Percentiles rank a stretch among this genome's conserved stretches.
These are phyloP conservation scores for Hyaloscypha bicolor DNA, from an alignment of 495 filamentous ascomycete species.

Conservation along the genomic window DNA sequence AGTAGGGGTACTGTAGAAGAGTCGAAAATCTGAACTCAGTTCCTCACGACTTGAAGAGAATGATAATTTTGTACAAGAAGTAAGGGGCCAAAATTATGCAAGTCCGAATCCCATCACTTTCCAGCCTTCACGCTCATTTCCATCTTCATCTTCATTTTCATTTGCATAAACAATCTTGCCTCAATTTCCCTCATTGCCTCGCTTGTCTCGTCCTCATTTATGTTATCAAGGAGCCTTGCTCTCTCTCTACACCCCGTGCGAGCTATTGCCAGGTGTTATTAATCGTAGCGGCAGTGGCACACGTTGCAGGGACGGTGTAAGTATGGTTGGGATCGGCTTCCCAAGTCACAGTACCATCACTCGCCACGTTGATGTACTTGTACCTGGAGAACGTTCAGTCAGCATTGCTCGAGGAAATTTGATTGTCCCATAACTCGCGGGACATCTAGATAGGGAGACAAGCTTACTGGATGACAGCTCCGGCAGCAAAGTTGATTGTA, in stretches of 20 bases:
- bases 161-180: background rate
- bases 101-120: conserved; percentile 2
- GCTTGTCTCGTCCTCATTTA: too few relatives aligned
- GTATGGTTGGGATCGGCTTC: conserved; percentile 65
- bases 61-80: conserved; percentile 7
- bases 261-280: conserved; percentile 42
- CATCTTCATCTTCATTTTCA: background rate
- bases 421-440: background rate
- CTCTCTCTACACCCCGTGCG: background rate
- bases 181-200: background rate
- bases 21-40: too few relatives aligned
- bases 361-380: conserved; percentile 65
- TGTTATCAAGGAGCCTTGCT: too few relatives aligned
- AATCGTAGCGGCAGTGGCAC: conserved; percentile 44
- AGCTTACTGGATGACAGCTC: conserved; percentile 52
- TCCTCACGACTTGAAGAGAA: background rate
- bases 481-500: conserved; percentile 37
- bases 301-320: conserved; percentile 55
- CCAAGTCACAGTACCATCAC: conserved; percentile 59
- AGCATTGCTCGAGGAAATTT: background rate
- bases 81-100: conserved; percentile 1
- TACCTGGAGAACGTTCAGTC: conserved; percentile 33
- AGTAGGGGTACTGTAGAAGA: too few relatives aligned
- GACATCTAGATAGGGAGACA: background rate
- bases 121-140: background rate